Base-by-base conservation (phyloP, 2,329 filamentous ascomycete species). In the Teratosphaeria gauchensis region DNA sequence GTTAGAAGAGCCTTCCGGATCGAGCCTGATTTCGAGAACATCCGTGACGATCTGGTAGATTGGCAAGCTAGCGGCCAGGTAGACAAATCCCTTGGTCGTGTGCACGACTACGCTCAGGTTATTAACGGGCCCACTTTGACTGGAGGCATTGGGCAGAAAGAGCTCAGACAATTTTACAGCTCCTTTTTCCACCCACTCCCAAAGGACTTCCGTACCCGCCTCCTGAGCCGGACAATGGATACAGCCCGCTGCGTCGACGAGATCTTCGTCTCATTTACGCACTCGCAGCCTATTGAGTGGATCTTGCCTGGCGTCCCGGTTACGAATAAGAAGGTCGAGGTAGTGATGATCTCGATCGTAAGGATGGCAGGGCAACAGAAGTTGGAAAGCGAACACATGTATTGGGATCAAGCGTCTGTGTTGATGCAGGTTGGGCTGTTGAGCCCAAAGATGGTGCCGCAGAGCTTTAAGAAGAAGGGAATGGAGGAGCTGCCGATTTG, bases 331-430 rank as follows among this genome's bases (percentile, higher is more conserved):
- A 75, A 76, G 51, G 81, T 85, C 1, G 82, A 85, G 65, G 65
- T 73, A 8, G 77, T 81, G 0, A 69, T 85, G 1, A 79, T 85
- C 1, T 80, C 75, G 56, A 79, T 85, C 8, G 81, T 84, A 1
- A 77, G 77, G 32, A 73, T 85, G 56, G 71, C 80, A 14, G 81
- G 75, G 0, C 80, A 78, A 0, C 14, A n/a, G 52, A 80, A 78
- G 62, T 68, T 84, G 12, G 81, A 78, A 69, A 79, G 77, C 19
- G 83, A 85, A 67, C 77, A 83, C 56, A 71, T 84, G 3, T 84
- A 85, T 66, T 85, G 82, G 82, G 83, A 85, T 63, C 83, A 85
- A 64, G 82, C 83, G 9, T 80, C 76, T 54, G 82, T 85, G 7
- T 68, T 85, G 14, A 79, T 84, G 52, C 82, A 85, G 66, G 73